Percentiles rank a stretch among this genome's conserved stretches.
phyloP scores from a whole-genome alignment of 257 asterid species.

The Primulina tabacum region DNA sequence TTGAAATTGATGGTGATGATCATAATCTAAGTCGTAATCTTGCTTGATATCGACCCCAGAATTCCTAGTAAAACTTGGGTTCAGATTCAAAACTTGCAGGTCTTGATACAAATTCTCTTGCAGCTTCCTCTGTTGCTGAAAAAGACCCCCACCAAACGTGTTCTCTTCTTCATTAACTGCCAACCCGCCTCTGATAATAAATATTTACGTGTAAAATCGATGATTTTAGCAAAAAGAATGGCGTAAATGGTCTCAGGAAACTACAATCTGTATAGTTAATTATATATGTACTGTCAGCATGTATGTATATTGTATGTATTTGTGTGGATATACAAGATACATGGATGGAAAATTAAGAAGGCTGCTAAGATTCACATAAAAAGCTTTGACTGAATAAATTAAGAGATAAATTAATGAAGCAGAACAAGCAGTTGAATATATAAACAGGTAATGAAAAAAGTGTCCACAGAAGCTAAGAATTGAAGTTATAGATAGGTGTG shows the following conservation, averaged over 20 bases:
- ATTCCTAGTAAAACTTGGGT: constrained; percentile 33
- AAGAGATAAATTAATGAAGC: neutral
- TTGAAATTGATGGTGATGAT: constrained; percentile 34
- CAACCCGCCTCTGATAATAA: constrained; percentile 45
- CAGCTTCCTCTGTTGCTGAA: constrained; percentile 46
- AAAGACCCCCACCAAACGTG: constrained; percentile 34
- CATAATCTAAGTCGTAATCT: constrained; percentile 40
- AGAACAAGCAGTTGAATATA: neutral
- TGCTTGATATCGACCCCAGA: constrained; percentile 44
- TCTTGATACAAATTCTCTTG: constrained; percentile 59
- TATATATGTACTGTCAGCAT: neutral
- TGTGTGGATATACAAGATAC: no score
- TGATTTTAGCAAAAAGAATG: neutral
- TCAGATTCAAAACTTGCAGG: constrained; percentile 39
- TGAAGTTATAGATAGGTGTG: no score
- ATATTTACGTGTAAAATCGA: no score
- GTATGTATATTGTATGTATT: no score
- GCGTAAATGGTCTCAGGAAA: no score
- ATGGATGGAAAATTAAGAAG: neutral
- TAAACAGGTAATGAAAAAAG: neutral
- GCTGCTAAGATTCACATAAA: neutral
- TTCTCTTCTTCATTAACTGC: constrained; percentile 42
- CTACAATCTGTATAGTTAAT: neutral
- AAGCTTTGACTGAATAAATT: neutral
- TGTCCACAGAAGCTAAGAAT: neutral